phyloP scores from a whole-genome alignment of 257 asterid species.

The Haberlea rhodopensis region DNA sequence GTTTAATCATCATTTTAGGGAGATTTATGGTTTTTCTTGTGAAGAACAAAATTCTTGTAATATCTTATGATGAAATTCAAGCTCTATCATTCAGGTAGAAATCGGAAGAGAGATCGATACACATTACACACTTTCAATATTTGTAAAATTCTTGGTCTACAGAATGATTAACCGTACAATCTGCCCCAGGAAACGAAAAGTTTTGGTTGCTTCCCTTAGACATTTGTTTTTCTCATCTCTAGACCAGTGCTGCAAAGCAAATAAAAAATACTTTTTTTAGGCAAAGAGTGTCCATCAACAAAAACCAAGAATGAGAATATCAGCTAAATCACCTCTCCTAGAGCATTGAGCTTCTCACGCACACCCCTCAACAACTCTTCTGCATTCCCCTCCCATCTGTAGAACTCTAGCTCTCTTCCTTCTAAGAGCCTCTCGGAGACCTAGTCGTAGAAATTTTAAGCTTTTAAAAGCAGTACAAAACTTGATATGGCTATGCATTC shows the following conservation, averaged over 20 bases:
- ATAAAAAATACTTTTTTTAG: not conserved
- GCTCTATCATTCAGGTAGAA: no score
- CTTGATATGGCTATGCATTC: slow-evolving; percentile 3
- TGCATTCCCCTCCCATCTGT: slow-evolving; percentile 72
- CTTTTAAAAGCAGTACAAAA: slow-evolving; percentile 9
- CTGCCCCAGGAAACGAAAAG: slow-evolving; percentile 83
- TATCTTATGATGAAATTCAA: no score
- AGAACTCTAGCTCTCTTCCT: slow-evolving; percentile 67
- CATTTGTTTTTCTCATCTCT: slow-evolving; percentile 81
- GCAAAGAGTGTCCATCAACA: slow-evolving; percentile 11
- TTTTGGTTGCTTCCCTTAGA: slow-evolving; percentile 75
- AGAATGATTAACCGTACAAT: slow-evolving; percentile 73
- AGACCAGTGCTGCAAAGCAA: slow-evolving; percentile 72
- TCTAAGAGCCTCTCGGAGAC: slow-evolving; percentile 55
- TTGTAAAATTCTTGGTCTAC: slow-evolving; percentile 26
- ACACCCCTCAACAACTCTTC: slow-evolving; percentile 62
- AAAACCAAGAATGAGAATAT: not conserved
- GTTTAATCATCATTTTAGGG: no score
- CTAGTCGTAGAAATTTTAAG: slow-evolving; percentile 36
- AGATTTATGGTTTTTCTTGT: no score
- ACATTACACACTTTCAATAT: not conserved
- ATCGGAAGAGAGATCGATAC: not conserved
- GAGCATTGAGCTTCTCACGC: slow-evolving; percentile 77
- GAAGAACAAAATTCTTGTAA: no score
- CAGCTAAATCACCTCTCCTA: slow-evolving; percentile 59